Conservation (phyloP, 2,329 filamentous ascomycete species). For the Penicillium sp. region DNA sequence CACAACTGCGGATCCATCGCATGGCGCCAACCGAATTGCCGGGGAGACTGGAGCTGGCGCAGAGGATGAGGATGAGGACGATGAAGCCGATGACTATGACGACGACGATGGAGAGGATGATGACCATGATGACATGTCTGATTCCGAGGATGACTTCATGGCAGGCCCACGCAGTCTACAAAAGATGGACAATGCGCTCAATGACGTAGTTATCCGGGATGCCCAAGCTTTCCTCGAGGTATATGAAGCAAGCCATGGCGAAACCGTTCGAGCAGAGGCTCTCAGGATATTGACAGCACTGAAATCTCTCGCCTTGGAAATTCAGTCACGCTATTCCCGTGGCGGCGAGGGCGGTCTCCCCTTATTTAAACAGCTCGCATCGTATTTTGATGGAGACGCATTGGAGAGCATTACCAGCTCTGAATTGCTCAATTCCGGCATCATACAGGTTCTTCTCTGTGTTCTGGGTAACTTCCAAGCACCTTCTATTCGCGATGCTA, state of each 20-base stretch:
- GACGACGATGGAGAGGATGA: constrained; percentile 54
- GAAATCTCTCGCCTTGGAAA: constrained; percentile 66
- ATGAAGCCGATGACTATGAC: constrained; percentile 54
- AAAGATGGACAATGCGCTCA: constrained; percentile 53
- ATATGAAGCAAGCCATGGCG: constrained; percentile 75
- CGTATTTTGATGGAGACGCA: constrained; percentile 84
- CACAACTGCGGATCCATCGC: constrained; percentile 8
- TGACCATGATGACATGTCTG: constrained; percentile 54
- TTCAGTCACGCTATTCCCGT: constrained; percentile 66
- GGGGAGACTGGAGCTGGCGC: constrained; percentile 24
- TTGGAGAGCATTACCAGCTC: constrained; percentile 93
- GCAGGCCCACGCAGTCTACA: constrained; percentile 41
- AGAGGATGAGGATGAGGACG: constrained; percentile 47
- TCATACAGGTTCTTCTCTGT: constrained; percentile 79
- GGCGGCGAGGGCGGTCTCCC: constrained; percentile 52
- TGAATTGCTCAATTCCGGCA: constrained; percentile 83
- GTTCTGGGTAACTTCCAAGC: constrained; percentile 71
- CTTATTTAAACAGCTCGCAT: constrained; percentile 72
- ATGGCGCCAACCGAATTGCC: constrained; percentile 1
- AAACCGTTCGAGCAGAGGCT: constrained; percentile 75
- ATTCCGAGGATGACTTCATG: constrained; percentile 64
- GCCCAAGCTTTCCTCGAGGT: constrained; percentile 80
- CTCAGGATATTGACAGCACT: constrained; percentile 70
- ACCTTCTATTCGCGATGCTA: constrained; percentile 53
- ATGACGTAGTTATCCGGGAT: constrained; percentile 69